Conservation (phyloP, 1,284 basidiomycete species). For the Entoloma clypeatum region DNA sequence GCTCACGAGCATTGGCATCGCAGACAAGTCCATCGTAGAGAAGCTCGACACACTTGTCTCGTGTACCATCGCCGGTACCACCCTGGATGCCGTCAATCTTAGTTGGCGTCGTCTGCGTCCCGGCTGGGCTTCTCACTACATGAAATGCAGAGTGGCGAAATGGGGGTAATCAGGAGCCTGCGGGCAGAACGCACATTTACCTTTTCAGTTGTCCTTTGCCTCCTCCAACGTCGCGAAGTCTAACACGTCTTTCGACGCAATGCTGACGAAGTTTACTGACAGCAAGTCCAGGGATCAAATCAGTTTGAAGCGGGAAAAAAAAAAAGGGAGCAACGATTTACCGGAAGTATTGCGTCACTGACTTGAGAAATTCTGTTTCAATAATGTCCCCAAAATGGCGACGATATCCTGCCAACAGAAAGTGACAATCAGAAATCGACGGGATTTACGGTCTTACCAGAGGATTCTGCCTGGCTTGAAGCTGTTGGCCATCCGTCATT, state of each 20-base stretch:
- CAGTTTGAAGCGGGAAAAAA: constrained; percentile 21
- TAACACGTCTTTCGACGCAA: constrained; percentile 66
- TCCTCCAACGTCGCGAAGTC: constrained; percentile 87
- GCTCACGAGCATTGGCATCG: constrained; percentile 85
- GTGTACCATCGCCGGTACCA: constrained; percentile 64
- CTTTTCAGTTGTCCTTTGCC: constrained; percentile 47
- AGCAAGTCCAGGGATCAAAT: constrained; percentile 82
- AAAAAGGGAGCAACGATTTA: constrained; percentile 47
- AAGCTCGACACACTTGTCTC: constrained; percentile 88
- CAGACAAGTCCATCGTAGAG: constrained; percentile 87
- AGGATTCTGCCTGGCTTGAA: constrained; percentile 58
- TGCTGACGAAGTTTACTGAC: constrained; percentile 88
- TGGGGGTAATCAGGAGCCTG: too few species aligned
- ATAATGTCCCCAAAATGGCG: constrained; percentile 60
- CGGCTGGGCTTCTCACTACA: constrained; percentile 31
- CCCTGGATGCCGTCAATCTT: constrained; percentile 69
- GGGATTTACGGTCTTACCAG: constrained; percentile 56
- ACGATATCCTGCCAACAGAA: constrained; percentile 62
- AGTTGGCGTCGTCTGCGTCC: constrained; percentile 45
- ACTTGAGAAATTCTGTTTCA: constrained; percentile 81
- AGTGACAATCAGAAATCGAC: constrained; percentile 30
- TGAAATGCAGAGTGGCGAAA: too few species aligned
- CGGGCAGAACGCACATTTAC: constrained; percentile 34
- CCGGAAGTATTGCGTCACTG: constrained; percentile 85
- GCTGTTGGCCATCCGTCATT: constrained; percentile 91